Conservation (phyloP, 176 grass and related monocot genomes). For the Carex pumila region DNA sequence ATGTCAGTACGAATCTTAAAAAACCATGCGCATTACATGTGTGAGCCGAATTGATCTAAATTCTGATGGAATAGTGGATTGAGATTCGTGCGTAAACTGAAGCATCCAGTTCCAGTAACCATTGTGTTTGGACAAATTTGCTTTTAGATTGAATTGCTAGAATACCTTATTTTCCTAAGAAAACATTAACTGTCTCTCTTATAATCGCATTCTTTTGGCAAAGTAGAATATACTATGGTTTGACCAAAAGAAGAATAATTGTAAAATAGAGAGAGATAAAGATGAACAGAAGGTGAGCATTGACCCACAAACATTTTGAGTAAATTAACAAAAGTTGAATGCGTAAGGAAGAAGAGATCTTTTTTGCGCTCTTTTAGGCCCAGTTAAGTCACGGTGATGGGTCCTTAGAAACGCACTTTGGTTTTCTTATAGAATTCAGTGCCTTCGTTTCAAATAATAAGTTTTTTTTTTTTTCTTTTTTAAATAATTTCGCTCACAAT, state of each 20-base stretch:
- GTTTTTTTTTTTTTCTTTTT: not conserved
- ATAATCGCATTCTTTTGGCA: not conserved
- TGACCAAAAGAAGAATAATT: not conserved
- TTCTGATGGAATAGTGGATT: too few relatives aligned
- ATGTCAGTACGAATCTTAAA: too few relatives aligned
- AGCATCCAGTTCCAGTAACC: not conserved
- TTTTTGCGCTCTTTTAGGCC: constrained; percentile 5
- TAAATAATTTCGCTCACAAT: not conserved
- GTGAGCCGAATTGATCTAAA: too few relatives aligned
- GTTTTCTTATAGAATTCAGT: not conserved
- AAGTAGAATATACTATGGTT: not conserved
- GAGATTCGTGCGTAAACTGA: not conserved
- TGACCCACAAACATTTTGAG: not conserved
- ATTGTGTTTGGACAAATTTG: not conserved
- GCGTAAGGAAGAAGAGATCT: constrained; percentile 21
- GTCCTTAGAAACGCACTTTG: constrained; percentile 13
- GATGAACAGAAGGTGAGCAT: constrained; percentile 7
- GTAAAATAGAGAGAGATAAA: not conserved
- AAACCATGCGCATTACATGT: too few relatives aligned
- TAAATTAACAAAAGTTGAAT: constrained; percentile 4
- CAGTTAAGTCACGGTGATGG: constrained; percentile 19
- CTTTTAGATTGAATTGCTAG: not conserved
- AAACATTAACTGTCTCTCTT: not conserved
- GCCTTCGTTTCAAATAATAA: not conserved
- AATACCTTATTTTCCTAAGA: not conserved